These are phyloP conservation scores for Arctium minus DNA, from an alignment of 129 eudicot genomes.

Conservation along the genomic window DNA sequence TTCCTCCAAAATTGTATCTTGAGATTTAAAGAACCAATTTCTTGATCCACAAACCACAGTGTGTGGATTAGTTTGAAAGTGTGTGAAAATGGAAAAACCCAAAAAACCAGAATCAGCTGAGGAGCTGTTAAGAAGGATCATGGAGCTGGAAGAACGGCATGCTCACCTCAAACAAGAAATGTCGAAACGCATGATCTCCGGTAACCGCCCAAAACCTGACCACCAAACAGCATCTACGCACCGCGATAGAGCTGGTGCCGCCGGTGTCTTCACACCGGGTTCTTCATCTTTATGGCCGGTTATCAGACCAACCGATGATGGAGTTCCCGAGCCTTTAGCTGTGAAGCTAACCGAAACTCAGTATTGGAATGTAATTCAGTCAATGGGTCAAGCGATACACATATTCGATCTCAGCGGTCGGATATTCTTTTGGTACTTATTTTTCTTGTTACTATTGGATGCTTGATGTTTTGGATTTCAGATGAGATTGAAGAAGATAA, in stretches of 20 bases:
- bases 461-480: neutral
- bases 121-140: conserved; percentile 75
- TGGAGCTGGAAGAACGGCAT: conserved; percentile 60
- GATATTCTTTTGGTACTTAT: conserved; percentile 52
- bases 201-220: conserved; percentile 4
- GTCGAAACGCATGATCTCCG: conserved; percentile 45
- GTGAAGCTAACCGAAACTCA: conserved; percentile 54
- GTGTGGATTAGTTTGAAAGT: conserved; percentile 11
- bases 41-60: conserved; percentile 10
- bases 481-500: neutral
- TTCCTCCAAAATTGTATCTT: neutral
- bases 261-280: neutral
- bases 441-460: neutral
- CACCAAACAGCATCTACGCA: conserved; percentile 25
- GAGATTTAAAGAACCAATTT: conserved; percentile 4
- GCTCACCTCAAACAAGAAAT: conserved; percentile 59
- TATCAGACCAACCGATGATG: neutral
- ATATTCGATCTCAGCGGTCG: conserved; percentile 41
- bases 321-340: conserved; percentile 26
- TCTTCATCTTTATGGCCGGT: neutral
- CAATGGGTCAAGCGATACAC: conserved; percentile 73
- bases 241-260: neutral
- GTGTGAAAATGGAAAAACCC: conserved; percentile 22
- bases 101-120: conserved; percentile 42
- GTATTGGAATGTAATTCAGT: conserved; percentile 69